Evolutionary conservation across 2,329 filamentous ascomycete species (phyloP).

Genomic region (Dactylellina drechsleri): DNA sequence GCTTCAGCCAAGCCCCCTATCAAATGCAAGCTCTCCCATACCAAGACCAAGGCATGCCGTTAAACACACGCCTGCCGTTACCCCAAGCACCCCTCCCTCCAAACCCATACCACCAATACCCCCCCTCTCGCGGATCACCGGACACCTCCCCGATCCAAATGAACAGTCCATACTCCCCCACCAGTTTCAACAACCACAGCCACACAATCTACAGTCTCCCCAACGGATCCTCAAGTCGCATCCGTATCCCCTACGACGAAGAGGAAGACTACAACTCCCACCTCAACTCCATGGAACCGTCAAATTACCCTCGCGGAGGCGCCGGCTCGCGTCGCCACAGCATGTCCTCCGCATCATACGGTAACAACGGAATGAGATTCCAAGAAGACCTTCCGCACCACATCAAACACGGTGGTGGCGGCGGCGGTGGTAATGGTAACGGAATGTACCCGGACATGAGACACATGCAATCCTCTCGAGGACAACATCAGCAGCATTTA

Average conservation of each 20-base stretch:
- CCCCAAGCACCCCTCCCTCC: constrained; percentile 3
- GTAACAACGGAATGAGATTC: neutral
- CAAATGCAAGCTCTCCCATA: constrained; percentile 5
- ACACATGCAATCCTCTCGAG: neutral
- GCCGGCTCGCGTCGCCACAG: constrained; percentile 30
- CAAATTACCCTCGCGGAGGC: constrained; percentile 29
- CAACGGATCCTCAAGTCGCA: constrained; percentile 14
- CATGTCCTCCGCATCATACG: constrained; percentile 8
- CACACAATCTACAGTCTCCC: constrained; percentile 10
- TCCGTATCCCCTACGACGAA: constrained; percentile 7
- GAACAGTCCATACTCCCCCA: constrained; percentile 8
- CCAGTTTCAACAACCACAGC: constrained; percentile 10
- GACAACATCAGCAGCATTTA: neutral
- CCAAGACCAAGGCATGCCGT: constrained; percentile 9
- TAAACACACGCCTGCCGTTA: constrained; percentile 1
- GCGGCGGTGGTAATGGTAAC: neutral
- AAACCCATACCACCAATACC: constrained; percentile 17
- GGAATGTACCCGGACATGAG: constrained; percentile 18
- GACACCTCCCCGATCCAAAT: constrained; percentile 22
- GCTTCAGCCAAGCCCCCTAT: neutral
- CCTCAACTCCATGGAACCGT: constrained; percentile 20
- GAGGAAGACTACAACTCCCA: constrained; percentile 26
- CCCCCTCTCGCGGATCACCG: constrained; percentile 11
- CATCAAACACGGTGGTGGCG: constrained; percentile 5
- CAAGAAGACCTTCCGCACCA: constrained; percentile 23